Base-by-base conservation (phyloP, 169 alveolate genomes). In the Eimeria falciformis region DNA sequence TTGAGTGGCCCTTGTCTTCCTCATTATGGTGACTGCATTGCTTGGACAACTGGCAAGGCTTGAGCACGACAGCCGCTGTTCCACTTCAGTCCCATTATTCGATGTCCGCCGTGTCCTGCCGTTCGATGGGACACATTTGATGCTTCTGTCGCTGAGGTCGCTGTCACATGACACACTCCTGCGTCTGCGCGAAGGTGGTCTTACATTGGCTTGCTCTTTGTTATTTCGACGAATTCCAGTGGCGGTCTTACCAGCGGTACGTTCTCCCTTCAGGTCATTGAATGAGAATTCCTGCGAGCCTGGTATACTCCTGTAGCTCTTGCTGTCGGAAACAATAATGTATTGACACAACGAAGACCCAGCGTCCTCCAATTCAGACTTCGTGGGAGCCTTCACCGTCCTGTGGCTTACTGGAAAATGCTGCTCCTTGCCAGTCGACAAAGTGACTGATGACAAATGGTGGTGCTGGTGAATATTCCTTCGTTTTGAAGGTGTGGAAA, bases 251-350 rank as follows among this genome's bases (percentile, higher is more conserved):
- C 65, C n/a, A 12, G 65, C 0, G 17, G n/a, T 21, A 12, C n/a
- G 25, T 53, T 53, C 65, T 21, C n/a, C 9, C n/a, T 53, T 21
- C 25, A 53, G 17, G 3, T 21, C 17, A 53, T 21, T 17, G n/a
- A 3, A 12, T 21, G 65, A 12, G n/a, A 21, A 53, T 12, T 53
- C 65, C 65, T 14, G 77, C 23, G 89, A 81, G 75, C 75, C 53
- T 50, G 40, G 33, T 58, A 50, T 3, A 53, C 89, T 50, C 45
- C 58, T 53, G 25, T 25, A 33, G 5, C 33, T 55, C 43, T 55
- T 81, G 53, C 75, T 50, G 11, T 81, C 55, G 25, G 86, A 77
- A 27, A 77, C 46, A 29, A 45, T 29, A 18, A 77, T 77, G 86
- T 58, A 81, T 21, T 50, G 69, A 18, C 33, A 5, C 29, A 50